phyloP scores from a whole-genome alignment of 2,329 filamentous ascomycete species.

The Fusarium fujikuroi region DNA sequence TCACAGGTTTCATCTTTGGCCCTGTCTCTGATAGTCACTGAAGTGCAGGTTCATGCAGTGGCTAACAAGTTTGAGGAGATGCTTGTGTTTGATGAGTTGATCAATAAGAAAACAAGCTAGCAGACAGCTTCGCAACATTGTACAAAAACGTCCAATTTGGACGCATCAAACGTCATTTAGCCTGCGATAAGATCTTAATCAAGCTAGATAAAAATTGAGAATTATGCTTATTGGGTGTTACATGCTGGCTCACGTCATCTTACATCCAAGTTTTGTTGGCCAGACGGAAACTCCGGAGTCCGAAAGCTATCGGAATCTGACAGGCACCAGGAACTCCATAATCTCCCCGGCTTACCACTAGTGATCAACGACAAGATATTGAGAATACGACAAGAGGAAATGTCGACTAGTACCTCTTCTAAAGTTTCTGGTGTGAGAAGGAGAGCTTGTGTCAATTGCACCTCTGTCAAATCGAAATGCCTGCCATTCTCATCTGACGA shows the following conservation, averaged over 20 bases:
- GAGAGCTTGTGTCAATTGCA: conserved; percentile 29
- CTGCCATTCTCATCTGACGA: conserved; percentile 21
- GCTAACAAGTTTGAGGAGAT: neutral
- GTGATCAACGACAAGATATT: neutral
- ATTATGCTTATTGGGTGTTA: neutral
- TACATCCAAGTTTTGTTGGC: neutral
- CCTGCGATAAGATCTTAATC: neutral
- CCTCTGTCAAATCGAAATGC: conserved; percentile 27
- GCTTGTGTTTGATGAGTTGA: neutral
- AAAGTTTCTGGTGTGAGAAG: conserved; percentile 8
- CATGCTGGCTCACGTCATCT: conserved; percentile 10
- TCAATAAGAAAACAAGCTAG: neutral
- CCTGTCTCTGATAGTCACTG: neutral
- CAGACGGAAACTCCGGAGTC: conserved; percentile 16
- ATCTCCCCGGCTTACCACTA: neutral
- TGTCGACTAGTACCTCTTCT: neutral
- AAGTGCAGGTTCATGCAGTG: neutral
- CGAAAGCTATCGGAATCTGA: neutral
- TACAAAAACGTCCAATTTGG: neutral
- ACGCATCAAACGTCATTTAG: neutral
- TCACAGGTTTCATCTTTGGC: neutral
- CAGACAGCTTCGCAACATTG: neutral
- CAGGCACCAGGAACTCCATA: neutral
- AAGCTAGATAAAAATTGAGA: neutral
- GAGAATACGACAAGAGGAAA: neutral